phyloP scores from a whole-genome alignment of 2,329 filamentous ascomycete species.

The Fonsecaea monophora region DNA sequence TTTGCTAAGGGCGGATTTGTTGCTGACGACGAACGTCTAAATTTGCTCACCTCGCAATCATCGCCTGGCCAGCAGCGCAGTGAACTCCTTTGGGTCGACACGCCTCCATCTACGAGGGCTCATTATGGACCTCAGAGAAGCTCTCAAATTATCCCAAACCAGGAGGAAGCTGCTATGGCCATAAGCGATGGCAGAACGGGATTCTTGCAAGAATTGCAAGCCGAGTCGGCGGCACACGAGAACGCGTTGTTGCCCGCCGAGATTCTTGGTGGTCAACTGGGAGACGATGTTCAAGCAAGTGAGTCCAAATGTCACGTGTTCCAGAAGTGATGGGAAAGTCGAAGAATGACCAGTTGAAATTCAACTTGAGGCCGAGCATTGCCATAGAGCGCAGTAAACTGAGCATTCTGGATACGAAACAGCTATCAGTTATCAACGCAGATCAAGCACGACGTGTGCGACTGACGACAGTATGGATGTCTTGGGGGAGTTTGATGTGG shows the following conservation, averaged over 20 bases:
- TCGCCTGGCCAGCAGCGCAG: not conserved
- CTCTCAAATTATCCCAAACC: not conserved
- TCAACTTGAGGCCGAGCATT: not conserved
- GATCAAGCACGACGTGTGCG: not conserved
- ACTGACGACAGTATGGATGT: slow-evolving; percentile 12
- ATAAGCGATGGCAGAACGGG: slow-evolving; percentile 27
- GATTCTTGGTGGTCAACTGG: not conserved
- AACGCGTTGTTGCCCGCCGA: not conserved
- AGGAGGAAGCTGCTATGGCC: slow-evolving; percentile 18
- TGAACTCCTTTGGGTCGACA: not conserved
- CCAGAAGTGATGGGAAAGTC: not conserved
- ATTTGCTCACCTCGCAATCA: not conserved
- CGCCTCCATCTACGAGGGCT: not conserved
- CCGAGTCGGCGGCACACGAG: not conserved
- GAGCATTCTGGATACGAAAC: not conserved
- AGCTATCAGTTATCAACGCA: not conserved
- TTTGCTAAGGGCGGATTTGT: slow-evolving; percentile 28
- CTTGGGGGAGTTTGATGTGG: slow-evolving; percentile 18
- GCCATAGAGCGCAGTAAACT: not conserved
- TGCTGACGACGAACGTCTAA: slow-evolving; percentile 22
- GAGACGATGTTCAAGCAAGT: not conserved
- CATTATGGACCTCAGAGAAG: not conserved
- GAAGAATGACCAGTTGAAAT: not conserved
- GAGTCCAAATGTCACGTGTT: not conserved
- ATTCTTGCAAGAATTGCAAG: slow-evolving; percentile 26